Base-by-base conservation (phyloP, 2,329 filamentous ascomycete genomes). In the Pseudocercospora ulei region DNA sequence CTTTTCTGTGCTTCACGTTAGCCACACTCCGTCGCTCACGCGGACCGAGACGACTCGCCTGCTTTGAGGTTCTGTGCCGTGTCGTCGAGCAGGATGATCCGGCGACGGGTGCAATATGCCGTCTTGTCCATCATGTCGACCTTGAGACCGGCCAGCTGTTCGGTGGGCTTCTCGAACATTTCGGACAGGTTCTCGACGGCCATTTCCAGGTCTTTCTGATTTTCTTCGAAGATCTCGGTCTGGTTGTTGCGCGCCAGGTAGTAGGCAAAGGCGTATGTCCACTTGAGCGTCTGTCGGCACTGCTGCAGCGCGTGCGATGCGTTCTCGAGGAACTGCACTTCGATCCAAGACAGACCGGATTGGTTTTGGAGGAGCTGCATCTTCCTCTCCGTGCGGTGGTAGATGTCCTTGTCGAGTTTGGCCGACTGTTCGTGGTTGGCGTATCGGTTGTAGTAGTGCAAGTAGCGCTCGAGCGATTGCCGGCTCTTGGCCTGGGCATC, bases 41-140 rank as follows among this genome's bases (percentile, higher is more conserved):
- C 8, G n/a, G 12, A 11, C 9, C 8, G 24, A 7, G 13, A 28
- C 3, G n/a, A 70, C 74, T 62, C 71, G 90, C 88, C 82, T 58
- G 83, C 78, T 53, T 82, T 86, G 36, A 98, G 67, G 54, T 93
- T 94, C 50, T 94, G 82, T 0, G 90, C 90, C 2, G 90, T 96
- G 54, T 95, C 85, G 39, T 86, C 84, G 12, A 98, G 70, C 6
- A 98, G 62, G 48, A 96, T 95, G 14, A 95, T 72, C 28, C 90
- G 75, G 38, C 90, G 75, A 63, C 90, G 88, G 62, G 83, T 94
- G 67, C 92, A 98, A 62, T 98, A 98, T 0, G 86, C 76, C 3
- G 88, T 98, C 72, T 95, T 96, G 63, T 98, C 88, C 77, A 98
- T 83, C 57, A 98, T 98, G 50, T 95, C 88, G 4, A 94, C 85